phyloP scores from a whole-genome alignment of 768 basidiomycete genomes.

The Russula foetens region DNA sequence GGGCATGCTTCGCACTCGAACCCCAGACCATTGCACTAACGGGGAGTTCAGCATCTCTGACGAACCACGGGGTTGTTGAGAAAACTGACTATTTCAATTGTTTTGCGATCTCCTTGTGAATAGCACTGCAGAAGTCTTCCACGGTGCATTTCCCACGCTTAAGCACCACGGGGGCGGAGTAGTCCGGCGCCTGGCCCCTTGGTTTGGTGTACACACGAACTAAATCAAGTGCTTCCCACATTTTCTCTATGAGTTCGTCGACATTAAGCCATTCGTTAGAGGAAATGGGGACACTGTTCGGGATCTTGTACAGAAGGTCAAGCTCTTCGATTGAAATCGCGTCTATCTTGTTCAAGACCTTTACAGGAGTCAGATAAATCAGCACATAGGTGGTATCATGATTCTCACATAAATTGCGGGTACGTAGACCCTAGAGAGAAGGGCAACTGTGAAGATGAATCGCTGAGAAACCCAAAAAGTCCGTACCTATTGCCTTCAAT shows the following conservation, averaged over 20 bases:
- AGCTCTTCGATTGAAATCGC: conserved; percentile 98
- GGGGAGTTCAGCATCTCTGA: neutral
- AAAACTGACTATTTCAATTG: conserved; percentile 87
- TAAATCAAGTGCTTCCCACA: conserved; percentile 91
- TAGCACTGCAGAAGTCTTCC: conserved; percentile 87
- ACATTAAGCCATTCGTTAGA: conserved; percentile 94
- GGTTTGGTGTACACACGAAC: conserved; percentile 97
- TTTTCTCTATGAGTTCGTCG: conserved; percentile 85
- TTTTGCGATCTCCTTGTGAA: conserved; percentile 96
- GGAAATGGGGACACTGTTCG: conserved; percentile 89
- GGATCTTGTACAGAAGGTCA: conserved; percentile 92
- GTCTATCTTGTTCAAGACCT: conserved; percentile 93
- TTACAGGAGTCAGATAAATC: conserved; percentile 10
- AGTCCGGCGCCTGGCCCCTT: conserved; percentile 85
- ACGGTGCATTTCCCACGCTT: conserved; percentile 53
- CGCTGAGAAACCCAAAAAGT: neutral
- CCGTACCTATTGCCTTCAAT: conserved; percentile 87
- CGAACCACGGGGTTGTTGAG: neutral
- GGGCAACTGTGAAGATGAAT: neutral
- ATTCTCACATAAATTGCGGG: conserved; percentile 77
- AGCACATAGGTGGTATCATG: neutral
- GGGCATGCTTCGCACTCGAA: conserved; percentile 91
- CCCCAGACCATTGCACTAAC: conserved; percentile 89
- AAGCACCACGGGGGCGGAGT: conserved; percentile 83
- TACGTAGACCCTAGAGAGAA: conserved; percentile 72